phyloP scores from a whole-genome alignment of 2,329 filamentous ascomycete genomes.

The Penicillium sp. region DNA sequence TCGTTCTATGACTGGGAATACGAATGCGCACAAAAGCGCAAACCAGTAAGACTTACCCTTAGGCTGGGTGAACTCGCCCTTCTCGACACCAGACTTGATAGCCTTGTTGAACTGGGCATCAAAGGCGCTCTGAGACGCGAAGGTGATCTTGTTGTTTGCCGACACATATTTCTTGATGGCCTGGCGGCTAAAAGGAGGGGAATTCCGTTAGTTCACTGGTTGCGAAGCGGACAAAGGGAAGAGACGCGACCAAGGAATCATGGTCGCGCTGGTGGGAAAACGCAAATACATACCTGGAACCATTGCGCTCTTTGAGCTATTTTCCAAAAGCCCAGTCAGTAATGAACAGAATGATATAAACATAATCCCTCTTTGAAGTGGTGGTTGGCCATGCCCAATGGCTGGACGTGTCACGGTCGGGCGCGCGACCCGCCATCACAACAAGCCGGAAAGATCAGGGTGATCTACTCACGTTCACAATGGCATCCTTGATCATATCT shows the following conservation, averaged over 20 bases:
- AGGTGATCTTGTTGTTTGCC: constrained; percentile 67
- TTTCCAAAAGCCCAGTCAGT: constrained; percentile 50
- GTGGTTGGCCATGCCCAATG: constrained; percentile 25
- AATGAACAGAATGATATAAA: constrained; percentile 22
- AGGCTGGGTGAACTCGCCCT: constrained; percentile 82
- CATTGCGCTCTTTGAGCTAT: constrained; percentile 70
- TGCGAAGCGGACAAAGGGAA: constrained; percentile 10
- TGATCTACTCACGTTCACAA: constrained; percentile 66
- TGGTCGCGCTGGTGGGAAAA: constrained; percentile 25
- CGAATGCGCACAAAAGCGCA: constrained; percentile 2
- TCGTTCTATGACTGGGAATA: neutral
- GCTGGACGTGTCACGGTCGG: constrained; percentile 39
- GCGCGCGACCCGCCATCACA: constrained; percentile 37
- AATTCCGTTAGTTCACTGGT: constrained; percentile 31
- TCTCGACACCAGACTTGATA: constrained; percentile 77
- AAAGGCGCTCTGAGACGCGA: constrained; percentile 58
- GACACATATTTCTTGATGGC: constrained; percentile 74
- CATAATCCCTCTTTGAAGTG: constrained; percentile 23
- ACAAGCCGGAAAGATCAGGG: constrained; percentile 46
- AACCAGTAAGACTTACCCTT: constrained; percentile 66
- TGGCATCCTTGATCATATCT: constrained; percentile 75
- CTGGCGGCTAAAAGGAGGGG: constrained; percentile 57
- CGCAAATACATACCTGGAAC: constrained; percentile 61
- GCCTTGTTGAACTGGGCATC: constrained; percentile 83
- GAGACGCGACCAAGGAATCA: constrained; percentile 9